Evolutionary conservation across 2,329 filamentous ascomycete genomes (phyloP).

Genomic region (Ophiostoma ips): DNA sequence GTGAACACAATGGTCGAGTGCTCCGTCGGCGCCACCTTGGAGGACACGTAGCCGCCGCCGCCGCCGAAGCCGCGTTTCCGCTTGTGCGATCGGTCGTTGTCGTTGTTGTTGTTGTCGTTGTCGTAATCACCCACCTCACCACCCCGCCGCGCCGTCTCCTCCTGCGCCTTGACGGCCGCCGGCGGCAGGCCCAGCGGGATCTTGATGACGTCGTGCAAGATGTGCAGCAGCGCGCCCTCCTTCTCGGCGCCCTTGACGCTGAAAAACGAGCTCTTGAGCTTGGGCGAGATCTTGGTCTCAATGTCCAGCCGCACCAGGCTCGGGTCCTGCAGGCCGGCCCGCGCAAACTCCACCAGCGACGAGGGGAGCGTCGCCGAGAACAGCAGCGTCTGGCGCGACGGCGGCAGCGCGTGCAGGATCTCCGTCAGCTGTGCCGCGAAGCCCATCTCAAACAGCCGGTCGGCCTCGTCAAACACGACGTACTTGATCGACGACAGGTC

Average conservation of each 20-base stretch:
- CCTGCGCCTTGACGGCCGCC: slow-evolving; percentile 28
- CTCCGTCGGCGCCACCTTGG: slow-evolving; percentile 60
- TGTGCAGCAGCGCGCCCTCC: slow-evolving; percentile 78
- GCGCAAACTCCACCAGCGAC: slow-evolving; percentile 87
- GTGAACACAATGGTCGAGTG: slow-evolving; percentile 93
- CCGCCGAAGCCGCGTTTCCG: slow-evolving; percentile 60
- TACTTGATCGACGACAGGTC: slow-evolving; percentile 86
- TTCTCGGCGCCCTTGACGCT: slow-evolving; percentile 85
- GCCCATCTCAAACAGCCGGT: slow-evolving; percentile 96
- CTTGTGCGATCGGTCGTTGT: slow-evolving; percentile 29
- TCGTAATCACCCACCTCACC: slow-evolving; percentile 4
- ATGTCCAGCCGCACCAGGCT: slow-evolving; percentile 81
- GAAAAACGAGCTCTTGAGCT: slow-evolving; percentile 93
- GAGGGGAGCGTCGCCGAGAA: slow-evolving; percentile 94
- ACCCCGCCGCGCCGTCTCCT: background rate
- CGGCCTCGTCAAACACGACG: slow-evolving; percentile 94
- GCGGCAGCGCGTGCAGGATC: slow-evolving; percentile 77
- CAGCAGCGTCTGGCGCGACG: slow-evolving; percentile 73
- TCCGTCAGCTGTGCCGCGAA: slow-evolving; percentile 88
- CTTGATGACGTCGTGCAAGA: slow-evolving; percentile 84
- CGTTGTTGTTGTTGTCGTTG: background rate
- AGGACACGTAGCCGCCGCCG: slow-evolving; percentile 29
- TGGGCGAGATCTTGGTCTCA: slow-evolving; percentile 90
- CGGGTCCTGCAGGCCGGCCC: slow-evolving; percentile 85
- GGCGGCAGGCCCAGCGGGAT: slow-evolving; percentile 59